A percentile compares a stretch with the other conserved stretches of the same genome.
Evolutionary conservation across 306 rosid genomes (phyloP).

Genomic region (Quercus variabilis): DNA sequence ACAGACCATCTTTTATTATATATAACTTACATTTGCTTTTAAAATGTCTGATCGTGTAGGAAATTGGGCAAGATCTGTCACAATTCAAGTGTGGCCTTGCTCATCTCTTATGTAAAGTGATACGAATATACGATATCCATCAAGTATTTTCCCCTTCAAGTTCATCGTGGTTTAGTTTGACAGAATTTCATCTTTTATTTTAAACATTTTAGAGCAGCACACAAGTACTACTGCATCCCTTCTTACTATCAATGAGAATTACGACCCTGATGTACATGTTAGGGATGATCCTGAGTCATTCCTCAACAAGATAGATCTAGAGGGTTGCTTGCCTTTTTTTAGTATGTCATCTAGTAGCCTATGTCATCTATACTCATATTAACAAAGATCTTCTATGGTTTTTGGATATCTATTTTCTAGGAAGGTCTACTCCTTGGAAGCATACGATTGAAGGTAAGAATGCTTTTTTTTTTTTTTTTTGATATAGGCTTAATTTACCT

Average conservation of each 20-base stretch:
- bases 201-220: constrained; percentile 66
- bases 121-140: neutral
- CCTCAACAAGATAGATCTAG: constrained; percentile 73
- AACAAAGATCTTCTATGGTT: neutral
- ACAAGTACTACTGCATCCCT: constrained; percentile 65
- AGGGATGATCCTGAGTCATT: constrained; percentile 82
- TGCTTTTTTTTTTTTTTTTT: neutral
- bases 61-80: constrained; percentile 76
- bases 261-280: constrained; percentile 65
- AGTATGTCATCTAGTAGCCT: neutral
- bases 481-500: neutral
- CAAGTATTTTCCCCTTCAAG: neutral
- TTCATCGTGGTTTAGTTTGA: neutral
- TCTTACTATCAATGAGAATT: constrained; percentile 91
- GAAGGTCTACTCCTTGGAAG: constrained; percentile 83
- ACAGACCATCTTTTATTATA: neutral
- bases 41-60: constrained; percentile 53
- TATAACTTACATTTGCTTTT: neutral
- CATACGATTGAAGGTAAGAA: constrained; percentile 81
- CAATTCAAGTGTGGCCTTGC: constrained; percentile 90
- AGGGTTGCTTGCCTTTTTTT: constrained; percentile 38
- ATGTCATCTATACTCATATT: neutral
- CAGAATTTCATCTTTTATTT: constrained; percentile 10
- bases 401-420: constrained; percentile 37
- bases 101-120: constrained; percentile 72